Conservation (phyloP, 352 stramenopile species). For the Phytophthora meadii region DNA sequence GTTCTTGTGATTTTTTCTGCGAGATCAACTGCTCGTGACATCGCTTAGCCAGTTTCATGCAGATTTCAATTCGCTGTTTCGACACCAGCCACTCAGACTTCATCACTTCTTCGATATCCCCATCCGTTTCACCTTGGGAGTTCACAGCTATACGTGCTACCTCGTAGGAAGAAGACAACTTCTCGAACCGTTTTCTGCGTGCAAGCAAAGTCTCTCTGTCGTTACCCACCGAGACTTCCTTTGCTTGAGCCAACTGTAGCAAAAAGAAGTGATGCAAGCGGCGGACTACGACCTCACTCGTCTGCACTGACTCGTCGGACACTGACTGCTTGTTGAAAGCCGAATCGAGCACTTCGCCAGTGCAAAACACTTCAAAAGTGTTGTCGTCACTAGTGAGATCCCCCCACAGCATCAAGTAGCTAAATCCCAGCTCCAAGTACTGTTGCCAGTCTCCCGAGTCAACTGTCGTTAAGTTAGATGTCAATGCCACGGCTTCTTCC, state of each 20-base stretch:
- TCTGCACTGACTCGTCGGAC: conserved; percentile 4
- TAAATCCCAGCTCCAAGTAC: conserved; percentile 52
- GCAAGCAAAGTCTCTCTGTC: conserved; percentile 9
- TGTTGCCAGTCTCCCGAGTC: conserved; percentile 24
- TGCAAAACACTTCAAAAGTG: conserved; percentile 48
- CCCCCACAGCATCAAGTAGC: conserved; percentile 55
- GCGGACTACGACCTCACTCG: conserved; percentile 32
- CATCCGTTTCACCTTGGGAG: conserved; percentile 6
- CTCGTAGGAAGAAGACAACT: conserved; percentile 39
- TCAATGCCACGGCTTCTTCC: conserved; percentile 31
- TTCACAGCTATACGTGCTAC: conserved; percentile 11
- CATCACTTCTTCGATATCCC: conserved; percentile 4
- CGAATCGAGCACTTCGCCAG: conserved; percentile 37
- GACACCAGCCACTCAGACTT: conserved; percentile 6
- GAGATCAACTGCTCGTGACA: conserved; percentile 59
- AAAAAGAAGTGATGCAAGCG: conserved; percentile 60
- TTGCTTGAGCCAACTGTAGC: conserved; percentile 36
- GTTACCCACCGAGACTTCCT: conserved; percentile 15
- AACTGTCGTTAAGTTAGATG: neutral
- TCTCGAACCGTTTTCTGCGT: conserved; percentile 31
- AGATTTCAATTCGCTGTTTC: conserved; percentile 30
- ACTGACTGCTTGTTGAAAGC: conserved; percentile 13
- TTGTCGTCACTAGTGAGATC: conserved; percentile 37
- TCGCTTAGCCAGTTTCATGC: conserved; percentile 43
- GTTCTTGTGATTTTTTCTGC: conserved; percentile 63